Evolutionary conservation across 1,139 yeast genomes (phyloP).

Genomic region (Geotrichum cucujoidarum): DNA sequence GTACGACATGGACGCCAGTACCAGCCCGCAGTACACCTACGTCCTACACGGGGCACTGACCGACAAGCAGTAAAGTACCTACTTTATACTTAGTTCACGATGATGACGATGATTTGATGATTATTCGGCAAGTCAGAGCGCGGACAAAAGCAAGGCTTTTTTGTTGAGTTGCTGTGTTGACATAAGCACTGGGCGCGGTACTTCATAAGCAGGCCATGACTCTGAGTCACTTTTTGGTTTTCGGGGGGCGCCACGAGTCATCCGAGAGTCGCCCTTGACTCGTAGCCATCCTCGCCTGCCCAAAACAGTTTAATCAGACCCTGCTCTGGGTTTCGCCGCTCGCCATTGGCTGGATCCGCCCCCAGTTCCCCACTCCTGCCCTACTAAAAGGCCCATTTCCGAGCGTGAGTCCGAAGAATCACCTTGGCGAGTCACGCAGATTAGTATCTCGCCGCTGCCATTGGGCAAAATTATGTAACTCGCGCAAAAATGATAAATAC

Average conservation of each 20-base stretch:
- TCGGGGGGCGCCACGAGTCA: conserved; percentile 5
- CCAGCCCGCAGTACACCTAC: conserved; percentile 10
- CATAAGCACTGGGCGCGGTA: neutral
- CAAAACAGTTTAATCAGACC: too few species aligned
- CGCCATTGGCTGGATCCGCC: too few species aligned
- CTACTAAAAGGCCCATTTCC: too few species aligned
- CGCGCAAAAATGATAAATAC: neutral
- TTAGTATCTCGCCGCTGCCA: neutral
- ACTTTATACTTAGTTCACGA: too few species aligned
- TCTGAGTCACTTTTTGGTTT: conserved; percentile 4
- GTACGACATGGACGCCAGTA: conserved; percentile 16
- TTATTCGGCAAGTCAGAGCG: too few species aligned
- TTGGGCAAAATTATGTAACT: neutral
- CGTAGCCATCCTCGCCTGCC: neutral
- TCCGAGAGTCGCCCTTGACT: neutral
- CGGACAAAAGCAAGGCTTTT: too few species aligned
- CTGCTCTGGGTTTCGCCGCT: too few species aligned
- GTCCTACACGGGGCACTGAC: conserved; percentile 6
- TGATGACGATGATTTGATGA: too few species aligned
- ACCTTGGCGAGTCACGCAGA: too few species aligned
- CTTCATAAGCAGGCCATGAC: conserved; percentile 1
- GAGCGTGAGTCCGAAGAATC: neutral
- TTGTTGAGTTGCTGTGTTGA: too few species aligned
- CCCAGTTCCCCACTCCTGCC: too few species aligned
- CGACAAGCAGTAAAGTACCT: too few species aligned